Conservation (phyloP, 306 rosid species). For the Gastrolobium villosum region DNA sequence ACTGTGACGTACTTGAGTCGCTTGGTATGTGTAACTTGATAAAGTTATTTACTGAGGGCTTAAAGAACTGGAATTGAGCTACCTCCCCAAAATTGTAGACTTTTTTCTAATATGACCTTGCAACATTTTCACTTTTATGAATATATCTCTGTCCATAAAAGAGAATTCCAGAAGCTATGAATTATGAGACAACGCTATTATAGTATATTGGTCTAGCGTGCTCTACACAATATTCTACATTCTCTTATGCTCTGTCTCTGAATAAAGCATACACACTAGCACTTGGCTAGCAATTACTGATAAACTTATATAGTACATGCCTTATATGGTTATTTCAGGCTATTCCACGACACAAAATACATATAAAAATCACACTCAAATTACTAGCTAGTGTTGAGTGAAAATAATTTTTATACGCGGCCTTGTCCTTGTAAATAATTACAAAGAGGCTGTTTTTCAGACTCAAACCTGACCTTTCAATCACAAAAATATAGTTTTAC, state of each 20-base stretch:
- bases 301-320: background rate
- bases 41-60: background rate
- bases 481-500: no score
- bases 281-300: background rate
- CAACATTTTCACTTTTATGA: background rate
- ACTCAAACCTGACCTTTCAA: no score
- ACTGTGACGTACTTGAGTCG: no score
- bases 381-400: no score
- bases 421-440: no score
- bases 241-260: background rate
- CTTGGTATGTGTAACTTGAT: background rate
- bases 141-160: background rate
- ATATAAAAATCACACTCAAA: no score
- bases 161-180: background rate
- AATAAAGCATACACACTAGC: background rate
- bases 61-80: slow-evolving; percentile 26
- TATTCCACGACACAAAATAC: background rate
- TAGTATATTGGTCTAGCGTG: background rate
- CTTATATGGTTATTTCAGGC: background rate
- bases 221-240: background rate
- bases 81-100: background rate
- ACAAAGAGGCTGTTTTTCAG: no score
- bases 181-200: slow-evolving; percentile 11
- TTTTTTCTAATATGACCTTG: slow-evolving; percentile 1
- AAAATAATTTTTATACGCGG: no score